Conservation (phyloP, 2,329 filamentous ascomycete species). For the Verticillium zaregamsianum region DNA sequence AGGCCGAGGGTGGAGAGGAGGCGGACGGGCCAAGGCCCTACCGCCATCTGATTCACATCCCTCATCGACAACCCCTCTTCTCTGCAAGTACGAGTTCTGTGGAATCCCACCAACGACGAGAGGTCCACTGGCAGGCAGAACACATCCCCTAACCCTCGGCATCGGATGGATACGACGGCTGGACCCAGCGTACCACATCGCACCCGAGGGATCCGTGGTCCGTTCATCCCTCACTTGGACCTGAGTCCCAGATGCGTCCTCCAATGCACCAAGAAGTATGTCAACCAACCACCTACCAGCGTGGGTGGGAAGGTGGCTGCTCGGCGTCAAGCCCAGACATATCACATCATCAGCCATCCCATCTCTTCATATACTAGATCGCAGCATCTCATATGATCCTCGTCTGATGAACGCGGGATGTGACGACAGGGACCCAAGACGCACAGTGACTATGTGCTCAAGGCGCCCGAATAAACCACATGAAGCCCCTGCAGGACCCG, state of each 20-base stretch:
- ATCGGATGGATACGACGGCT: background rate
- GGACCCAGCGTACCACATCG: background rate
- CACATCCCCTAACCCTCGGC: background rate
- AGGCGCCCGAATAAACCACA: background rate
- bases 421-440: background rate
- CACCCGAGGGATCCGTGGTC: background rate
- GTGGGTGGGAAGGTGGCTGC: background rate
- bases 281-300: background rate
- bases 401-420: slow-evolving; percentile 2
- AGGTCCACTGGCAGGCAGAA: background rate
- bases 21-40: background rate
- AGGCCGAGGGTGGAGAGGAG: background rate
- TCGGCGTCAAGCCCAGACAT: background rate
- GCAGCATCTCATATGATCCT: slow-evolving; percentile 2
- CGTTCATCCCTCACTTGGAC: background rate
- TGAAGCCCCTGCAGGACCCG: background rate
- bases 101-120: background rate
- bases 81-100: background rate
- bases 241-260: background rate
- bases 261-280: background rate
- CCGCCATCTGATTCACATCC: background rate
- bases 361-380: slow-evolving; percentile 2
- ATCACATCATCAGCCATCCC: background rate
- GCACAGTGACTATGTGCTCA: background rate
- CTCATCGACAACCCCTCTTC: background rate